phyloP scores from a whole-genome alignment of 257 asterid genomes.

The Solanum acaule region DNA sequence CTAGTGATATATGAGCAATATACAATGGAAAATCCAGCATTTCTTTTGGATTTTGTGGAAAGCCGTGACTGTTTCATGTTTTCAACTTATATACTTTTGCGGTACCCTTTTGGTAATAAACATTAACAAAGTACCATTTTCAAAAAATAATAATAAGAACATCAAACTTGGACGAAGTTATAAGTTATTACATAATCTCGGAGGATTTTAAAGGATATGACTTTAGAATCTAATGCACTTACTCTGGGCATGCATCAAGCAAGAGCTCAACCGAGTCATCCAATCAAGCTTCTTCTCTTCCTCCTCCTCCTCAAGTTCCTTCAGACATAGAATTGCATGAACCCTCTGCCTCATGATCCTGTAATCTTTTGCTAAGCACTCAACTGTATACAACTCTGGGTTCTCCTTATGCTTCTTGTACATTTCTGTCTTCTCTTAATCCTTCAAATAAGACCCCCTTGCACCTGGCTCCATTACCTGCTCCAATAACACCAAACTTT shows the following conservation, averaged over 20 bases:
- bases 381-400: conserved; percentile 78
- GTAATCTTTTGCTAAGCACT: conserved; percentile 82
- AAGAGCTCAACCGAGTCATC: conserved; percentile 68
- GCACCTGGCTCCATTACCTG: conserved; percentile 92
- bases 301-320: conserved; percentile 75
- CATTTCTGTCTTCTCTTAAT: conserved; percentile 70
- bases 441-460: conserved; percentile 73
- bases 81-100: background rate
- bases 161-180: background rate
- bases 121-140: background rate
- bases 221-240: conserved; percentile 15
- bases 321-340: conserved; percentile 83
- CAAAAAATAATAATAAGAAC: background rate
- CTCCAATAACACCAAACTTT: conserved; percentile 4
- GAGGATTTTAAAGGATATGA: background rate
- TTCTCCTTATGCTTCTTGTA: conserved; percentile 82
- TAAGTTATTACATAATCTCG: background rate
- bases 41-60: background rate
- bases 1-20: background rate
- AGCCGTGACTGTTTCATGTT: background rate
- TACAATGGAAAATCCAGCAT: background rate
- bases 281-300: conserved; percentile 67
- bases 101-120: background rate
- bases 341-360: conserved; percentile 96
- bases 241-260: conserved; percentile 85